phyloP scores from a whole-genome alignment of 2,329 filamentous ascomycete genomes.

The Neonectria sp. region DNA sequence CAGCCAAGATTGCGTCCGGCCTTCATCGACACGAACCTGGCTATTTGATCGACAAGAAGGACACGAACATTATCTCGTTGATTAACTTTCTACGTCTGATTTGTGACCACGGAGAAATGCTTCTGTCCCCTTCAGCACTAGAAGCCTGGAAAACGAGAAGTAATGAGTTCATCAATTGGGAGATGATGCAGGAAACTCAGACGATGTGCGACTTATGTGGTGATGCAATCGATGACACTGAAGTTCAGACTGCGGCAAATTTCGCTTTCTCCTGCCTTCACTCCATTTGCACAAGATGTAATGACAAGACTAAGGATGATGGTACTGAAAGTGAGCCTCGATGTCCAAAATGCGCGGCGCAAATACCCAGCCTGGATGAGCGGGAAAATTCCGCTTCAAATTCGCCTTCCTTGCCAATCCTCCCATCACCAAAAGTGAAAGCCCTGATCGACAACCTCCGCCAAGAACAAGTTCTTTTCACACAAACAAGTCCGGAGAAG shows the following conservation, averaged over 20 bases:
- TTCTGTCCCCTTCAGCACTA: not conserved
- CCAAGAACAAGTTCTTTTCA: not conserved
- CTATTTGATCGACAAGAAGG: not conserved
- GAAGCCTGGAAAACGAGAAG: not conserved
- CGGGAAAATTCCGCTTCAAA: not conserved
- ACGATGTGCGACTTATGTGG: not conserved
- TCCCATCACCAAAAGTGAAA: not conserved
- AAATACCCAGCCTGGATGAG: not conserved
- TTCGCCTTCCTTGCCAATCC: not conserved
- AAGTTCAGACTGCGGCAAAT: not conserved
- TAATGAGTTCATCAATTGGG: not conserved
- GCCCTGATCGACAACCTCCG: not conserved
- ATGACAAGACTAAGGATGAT: not conserved
- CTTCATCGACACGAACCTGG: not conserved
- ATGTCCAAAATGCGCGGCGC: not conserved
- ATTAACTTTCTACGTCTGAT: conserved; percentile 19
- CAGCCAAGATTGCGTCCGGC: not conserved
- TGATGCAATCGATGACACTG: not conserved
- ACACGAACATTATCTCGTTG: conserved; percentile 2
- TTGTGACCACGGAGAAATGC: conserved; percentile 26
- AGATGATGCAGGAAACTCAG: not conserved
- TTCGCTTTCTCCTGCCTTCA: not conserved
- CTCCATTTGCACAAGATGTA: not conserved
- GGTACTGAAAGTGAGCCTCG: not conserved
- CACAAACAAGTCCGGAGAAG: not conserved